Percentiles rank a stretch among this genome's conserved stretches.
phyloP scores from a whole-genome alignment of 306 rosid genomes.

The Cicer chorassanicum region DNA sequence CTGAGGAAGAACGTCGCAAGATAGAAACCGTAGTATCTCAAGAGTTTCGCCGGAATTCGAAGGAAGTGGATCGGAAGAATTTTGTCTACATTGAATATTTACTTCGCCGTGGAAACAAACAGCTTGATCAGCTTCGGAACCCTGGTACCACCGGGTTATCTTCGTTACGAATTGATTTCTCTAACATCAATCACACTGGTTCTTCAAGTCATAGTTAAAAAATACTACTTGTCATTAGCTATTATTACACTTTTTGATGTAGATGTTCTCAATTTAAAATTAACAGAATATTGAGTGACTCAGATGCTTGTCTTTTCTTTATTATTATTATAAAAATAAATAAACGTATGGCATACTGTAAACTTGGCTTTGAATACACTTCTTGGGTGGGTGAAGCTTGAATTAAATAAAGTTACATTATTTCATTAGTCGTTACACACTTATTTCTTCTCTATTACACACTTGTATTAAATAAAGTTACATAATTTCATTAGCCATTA shows the following conservation, averaged over 20 bases:
- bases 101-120: slow-evolving; percentile 76
- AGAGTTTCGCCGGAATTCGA: slow-evolving; percentile 72
- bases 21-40: slow-evolving; percentile 65
- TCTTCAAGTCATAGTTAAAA: slow-evolving; percentile 33
- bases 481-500: too few species aligned
- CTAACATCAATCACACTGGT: slow-evolving; percentile 34
- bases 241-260: background rate
- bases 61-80: slow-evolving; percentile 69
- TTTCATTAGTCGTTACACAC: too few species aligned
- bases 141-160: slow-evolving; percentile 69
- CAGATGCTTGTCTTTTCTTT: too few species aligned
- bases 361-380: too few species aligned
- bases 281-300: too few species aligned
- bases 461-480: too few species aligned
- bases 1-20: slow-evolving; percentile 57
- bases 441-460: too few species aligned
- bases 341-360: too few species aligned
- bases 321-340: too few species aligned
- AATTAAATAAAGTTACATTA: too few species aligned
- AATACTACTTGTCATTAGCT: background rate
- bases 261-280: background rate
- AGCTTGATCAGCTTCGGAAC: slow-evolving; percentile 77
- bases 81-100: slow-evolving; percentile 85
- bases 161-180: slow-evolving; percentile 50
- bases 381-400: too few species aligned